These are phyloP conservation scores for Amoebophrya sp. DNA, from an alignment of 169 alveolate species.

Conservation along the genomic window DNA sequence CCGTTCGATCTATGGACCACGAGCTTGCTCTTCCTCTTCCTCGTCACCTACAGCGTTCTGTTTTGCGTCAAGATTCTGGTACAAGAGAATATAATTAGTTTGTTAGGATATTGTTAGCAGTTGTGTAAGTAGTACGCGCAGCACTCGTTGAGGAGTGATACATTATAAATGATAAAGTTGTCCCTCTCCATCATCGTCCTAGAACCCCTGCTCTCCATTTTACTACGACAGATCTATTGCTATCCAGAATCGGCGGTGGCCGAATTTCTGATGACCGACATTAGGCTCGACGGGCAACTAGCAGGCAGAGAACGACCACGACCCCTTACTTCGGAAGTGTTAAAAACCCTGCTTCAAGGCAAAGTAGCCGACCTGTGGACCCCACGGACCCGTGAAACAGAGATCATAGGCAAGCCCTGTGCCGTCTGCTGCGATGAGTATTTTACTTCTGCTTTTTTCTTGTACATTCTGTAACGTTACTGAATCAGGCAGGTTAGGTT, in stretches of 20 bases:
- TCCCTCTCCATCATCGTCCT: background rate
- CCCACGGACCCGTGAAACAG: background rate
- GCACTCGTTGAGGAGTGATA: too few species aligned
- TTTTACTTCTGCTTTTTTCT: background rate
- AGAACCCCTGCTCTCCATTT: background rate
- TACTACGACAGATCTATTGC: background rate
- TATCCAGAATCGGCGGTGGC: background rate
- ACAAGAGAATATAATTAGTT: background rate
- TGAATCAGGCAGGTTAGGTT: too few species aligned
- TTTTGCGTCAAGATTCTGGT: background rate
- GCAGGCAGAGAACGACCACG: background rate
- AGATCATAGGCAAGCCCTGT: background rate
- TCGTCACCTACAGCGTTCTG: background rate
- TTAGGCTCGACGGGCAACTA: background rate
- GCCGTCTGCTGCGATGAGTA: background rate
- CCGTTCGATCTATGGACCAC: background rate
- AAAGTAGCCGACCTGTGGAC: background rate
- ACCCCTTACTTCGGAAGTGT: background rate
- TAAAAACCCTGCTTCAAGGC: background rate
- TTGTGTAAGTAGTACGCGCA: background rate
- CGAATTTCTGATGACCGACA: background rate
- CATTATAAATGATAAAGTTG: background rate
- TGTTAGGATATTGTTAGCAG: background rate
- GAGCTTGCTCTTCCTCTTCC: background rate
- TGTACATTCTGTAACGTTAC: background rate